phyloP scores from a whole-genome alignment of 306 rosid species.

The Hippophae gyantsensis region DNA sequence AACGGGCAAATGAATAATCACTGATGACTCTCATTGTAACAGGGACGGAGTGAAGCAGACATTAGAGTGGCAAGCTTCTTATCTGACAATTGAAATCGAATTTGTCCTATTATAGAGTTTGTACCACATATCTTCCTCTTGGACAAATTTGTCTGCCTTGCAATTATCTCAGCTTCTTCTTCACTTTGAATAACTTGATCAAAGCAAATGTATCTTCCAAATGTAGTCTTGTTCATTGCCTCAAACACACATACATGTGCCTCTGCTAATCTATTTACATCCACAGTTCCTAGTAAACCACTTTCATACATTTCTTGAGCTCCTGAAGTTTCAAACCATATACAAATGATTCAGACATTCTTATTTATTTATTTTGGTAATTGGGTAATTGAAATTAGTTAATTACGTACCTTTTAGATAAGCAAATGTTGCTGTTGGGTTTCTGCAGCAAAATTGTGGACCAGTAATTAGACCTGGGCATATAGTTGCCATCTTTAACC shows the following conservation, averaged over 20 bases:
- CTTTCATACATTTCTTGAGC: constrained; percentile 52
- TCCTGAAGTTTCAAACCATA: constrained; percentile 28
- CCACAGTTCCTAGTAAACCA: constrained; percentile 59
- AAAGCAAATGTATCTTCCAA: constrained; percentile 72
- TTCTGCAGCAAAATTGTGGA: constrained; percentile 40
- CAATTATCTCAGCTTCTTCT: constrained; percentile 49
- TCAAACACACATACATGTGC: constrained; percentile 60
- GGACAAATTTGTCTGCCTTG: constrained; percentile 31
- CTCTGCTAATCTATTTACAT: constrained; percentile 44
- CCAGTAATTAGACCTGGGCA: constrained; percentile 73
- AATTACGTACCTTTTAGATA: constrained; percentile 66
- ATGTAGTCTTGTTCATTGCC: constrained; percentile 43
- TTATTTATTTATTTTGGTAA: neutral
- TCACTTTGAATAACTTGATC: constrained; percentile 34
- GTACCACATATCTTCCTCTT: constrained; percentile 40
- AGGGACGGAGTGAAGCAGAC: constrained; percentile 32
- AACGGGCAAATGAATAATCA: no score
- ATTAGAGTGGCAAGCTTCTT: constrained; percentile 45
- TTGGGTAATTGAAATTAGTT: no score
- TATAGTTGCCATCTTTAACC: constrained; percentile 53
- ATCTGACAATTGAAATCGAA: constrained; percentile 39
- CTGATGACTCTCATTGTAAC: constrained; percentile 10
- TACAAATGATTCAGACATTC: neutral
- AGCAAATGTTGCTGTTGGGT: constrained; percentile 74
- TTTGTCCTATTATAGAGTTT: neutral